A percentile compares a stretch with the other conserved stretches of the same genome.
Conservation (phyloP, 192 early-diverging fungal genomes). For the Gamsiella multidivaricata region DNA sequence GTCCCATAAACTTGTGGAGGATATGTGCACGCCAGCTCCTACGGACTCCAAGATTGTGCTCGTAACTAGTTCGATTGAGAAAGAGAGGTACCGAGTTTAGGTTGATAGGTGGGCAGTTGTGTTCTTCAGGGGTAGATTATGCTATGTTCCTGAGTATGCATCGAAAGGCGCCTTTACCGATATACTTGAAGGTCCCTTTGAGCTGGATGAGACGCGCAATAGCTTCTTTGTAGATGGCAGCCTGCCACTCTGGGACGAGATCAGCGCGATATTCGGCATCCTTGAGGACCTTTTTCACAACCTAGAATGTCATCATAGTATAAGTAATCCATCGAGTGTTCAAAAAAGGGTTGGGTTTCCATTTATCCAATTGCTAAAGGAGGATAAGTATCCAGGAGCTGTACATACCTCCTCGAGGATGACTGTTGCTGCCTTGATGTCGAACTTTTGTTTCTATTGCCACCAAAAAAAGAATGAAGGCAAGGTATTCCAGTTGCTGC, state of each 20-base stretch:
- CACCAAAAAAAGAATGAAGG: background rate
- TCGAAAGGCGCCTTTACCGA: conserved; percentile 4
- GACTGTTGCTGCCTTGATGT: conserved; percentile 25
- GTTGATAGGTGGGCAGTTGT: too few species aligned
- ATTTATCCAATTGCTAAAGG: background rate
- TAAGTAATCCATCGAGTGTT: background rate
- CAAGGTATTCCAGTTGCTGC: background rate
- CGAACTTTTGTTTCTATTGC: conserved; percentile 30
- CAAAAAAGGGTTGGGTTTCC: background rate
- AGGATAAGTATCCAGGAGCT: background rate
- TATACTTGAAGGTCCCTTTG: conserved; percentile 44
- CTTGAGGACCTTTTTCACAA: conserved; percentile 43
- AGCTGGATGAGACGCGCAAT: conserved; percentile 30
- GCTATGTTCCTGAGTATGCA: background rate
- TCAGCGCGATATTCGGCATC: conserved; percentile 35
- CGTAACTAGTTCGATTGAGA: conserved; percentile 14
- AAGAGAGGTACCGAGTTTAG: background rate
- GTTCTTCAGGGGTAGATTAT: too few species aligned
- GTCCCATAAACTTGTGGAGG: conserved; percentile 50
- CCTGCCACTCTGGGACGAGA: conserved; percentile 44
- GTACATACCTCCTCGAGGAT: conserved; percentile 38
- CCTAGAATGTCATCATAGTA: conserved; percentile 1
- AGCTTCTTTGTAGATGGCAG: conserved; percentile 38
- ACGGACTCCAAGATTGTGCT: conserved; percentile 40
- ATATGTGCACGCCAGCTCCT: conserved; percentile 38